phyloP scores from a whole-genome alignment of 169 alveolate genomes.

The Plasmodium berghei region DNA sequence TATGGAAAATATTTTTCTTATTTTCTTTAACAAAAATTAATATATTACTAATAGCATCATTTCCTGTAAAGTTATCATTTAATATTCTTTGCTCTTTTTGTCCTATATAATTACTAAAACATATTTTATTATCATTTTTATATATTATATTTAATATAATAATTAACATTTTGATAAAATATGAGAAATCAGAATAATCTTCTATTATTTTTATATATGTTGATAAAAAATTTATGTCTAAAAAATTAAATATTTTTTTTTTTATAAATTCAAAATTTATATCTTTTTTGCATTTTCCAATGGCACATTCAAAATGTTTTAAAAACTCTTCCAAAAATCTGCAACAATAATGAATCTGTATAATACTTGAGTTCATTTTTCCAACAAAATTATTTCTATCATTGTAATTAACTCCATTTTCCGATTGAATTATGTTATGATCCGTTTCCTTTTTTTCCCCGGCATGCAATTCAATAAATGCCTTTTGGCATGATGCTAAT shows the following conservation, averaged over 20 bases:
- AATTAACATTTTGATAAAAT: constrained; percentile 35
- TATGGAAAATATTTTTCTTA: constrained; percentile 14
- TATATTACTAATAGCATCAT: not conserved
- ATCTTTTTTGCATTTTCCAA: constrained; percentile 27
- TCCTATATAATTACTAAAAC: constrained; percentile 2
- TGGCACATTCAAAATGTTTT: constrained; percentile 28
- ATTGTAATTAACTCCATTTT: not conserved
- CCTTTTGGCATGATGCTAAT: constrained; percentile 1
- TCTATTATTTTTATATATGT: not conserved
- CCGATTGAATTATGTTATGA: not conserved
- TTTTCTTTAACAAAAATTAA: constrained; percentile 48
- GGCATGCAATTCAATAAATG: constrained; percentile 6
- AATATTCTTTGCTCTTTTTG: constrained; percentile 1
- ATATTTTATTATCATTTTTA: constrained; percentile 20
- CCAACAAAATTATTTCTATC: not conserved
- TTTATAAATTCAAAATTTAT: constrained; percentile 47
- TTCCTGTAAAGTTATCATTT: not conserved
- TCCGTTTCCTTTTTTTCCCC: not conserved
- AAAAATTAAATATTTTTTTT: constrained; percentile 26
- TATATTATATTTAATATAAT: constrained; percentile 47
- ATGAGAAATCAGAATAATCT: constrained; percentile 6
- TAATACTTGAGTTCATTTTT: not conserved
- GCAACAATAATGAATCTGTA: constrained; percentile 21
- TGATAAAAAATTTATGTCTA: constrained; percentile 30
- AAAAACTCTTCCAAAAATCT: constrained; percentile 32